Evolutionary conservation across 345 rosid genomes (phyloP), one percentile per base, ranked within the genome.

Genomic region (Populus tremula): DNA sequence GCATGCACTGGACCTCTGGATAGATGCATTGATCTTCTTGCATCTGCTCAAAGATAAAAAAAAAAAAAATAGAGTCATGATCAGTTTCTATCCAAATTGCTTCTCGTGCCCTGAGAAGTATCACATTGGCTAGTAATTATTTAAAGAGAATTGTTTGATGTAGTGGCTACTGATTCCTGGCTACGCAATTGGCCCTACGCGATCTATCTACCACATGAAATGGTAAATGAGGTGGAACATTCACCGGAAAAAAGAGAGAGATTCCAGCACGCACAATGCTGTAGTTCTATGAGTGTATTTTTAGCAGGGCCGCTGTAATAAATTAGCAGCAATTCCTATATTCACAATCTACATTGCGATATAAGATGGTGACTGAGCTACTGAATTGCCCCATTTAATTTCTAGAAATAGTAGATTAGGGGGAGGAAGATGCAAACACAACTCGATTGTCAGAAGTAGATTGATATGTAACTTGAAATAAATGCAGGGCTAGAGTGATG

Each of bases 11-110:
- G 41, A 36, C 72, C 62, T 71, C 33, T 66, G 4, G 29, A 31
- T 5, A 76, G 21, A n/a, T 36, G 82, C 69, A 35, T 47, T 71
- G 85, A 69, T 74, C 73, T 85, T 54, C 81, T 81, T 62, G 86
- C 91, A 72, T 85, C 90, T 87, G 79, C 47, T 31, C 20, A 64
- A 53, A 68, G 20, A 31, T 67, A 8, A 41, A 41, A 8, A 33
- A 41, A 8, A 33, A 4, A 33, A 4, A 33, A 33, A 3, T 3
- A 33, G 5, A 38, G 14, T 6, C 8, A 25, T 33, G 8, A 27
- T 39, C 13, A 69, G 33, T 35, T 74, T 31, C 31, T 5, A 11
- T 25, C 49, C 31, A 56, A 41, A 56, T 54, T 69, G 35, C 21
- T 2, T 9, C 29, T n/a, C 1, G 10, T 59, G 27, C 29, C 10